Evolutionary conservation across 306 rosid genomes (phyloP), one percentile per base, ranked within the genome.

Genomic region (Gleditsia sinensis): DNA sequence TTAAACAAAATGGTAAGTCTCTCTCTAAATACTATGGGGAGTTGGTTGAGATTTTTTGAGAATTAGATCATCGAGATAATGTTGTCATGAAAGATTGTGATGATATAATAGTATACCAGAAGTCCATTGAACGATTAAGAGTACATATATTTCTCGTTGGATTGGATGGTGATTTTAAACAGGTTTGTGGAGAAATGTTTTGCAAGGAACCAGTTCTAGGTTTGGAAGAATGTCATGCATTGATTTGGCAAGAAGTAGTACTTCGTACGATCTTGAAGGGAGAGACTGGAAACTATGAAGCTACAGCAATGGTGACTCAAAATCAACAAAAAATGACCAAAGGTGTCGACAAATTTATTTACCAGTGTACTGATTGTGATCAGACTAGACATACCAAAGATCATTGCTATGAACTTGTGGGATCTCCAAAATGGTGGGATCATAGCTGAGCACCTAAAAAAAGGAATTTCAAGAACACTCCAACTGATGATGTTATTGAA

Each of bases 351-450:
- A 63, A 78, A 36, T 34, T 24, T 9, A 8, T 2, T 2, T 71
- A 27, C 54, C 57, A 48, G 23, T 73, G 75, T 17, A 67, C 57
- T 6, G 64, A 73, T 1, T 79, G 40, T 4, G 12, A 58, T 19
- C 14, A 37, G 1, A 37, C 3, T n/a, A 48, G 80, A 36, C 71
- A 74, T 37, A 49, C 32, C 11, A 73, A 74, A n/a, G 54, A 63
- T 24, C 16, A n/a, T 0, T 67, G 76, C 23, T 80, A 34, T 48
- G 61, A 62, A 14, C 57, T 72, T 23, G 36, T 45, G 17, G 65
- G 75, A 16, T 77, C 57, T 46, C 75, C 39, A 12, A 9, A 68
- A 14, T 77, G 45, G 67, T 78, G 68, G 74, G 74, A 78, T 78
- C 78, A 78, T 11, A 71, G 9, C 23, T 14, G 21, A 3, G 82